phyloP scores from a whole-genome alignment of 2,329 filamentous ascomycete species.

The Cadophora luteo-olivacea region DNA sequence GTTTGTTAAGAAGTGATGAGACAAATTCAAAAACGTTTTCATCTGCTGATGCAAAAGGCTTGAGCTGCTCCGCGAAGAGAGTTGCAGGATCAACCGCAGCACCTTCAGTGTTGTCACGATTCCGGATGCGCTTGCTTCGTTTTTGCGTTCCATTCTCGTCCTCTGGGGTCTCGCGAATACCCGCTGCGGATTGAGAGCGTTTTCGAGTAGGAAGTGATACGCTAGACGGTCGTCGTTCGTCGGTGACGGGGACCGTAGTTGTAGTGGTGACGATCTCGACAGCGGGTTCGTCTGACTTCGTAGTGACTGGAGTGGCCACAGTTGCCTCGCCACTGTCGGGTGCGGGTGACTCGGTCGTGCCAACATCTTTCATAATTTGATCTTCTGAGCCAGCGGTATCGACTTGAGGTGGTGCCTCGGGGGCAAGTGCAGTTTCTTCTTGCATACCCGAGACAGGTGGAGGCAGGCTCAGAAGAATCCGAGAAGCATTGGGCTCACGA shows the following conservation, averaged over 20 bases:
- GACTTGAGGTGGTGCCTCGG: background rate
- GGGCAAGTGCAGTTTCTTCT: background rate
- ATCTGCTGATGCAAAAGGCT: constrained; percentile 44
- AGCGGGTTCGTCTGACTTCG: constrained; percentile 32
- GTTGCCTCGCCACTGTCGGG: constrained; percentile 32
- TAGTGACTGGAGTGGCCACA: constrained; percentile 27
- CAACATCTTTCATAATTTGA: constrained; percentile 39
- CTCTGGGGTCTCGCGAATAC: constrained; percentile 60
- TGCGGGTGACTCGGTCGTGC: constrained; percentile 36
- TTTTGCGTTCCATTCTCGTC: constrained; percentile 66
- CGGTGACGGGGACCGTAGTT: constrained; percentile 34
- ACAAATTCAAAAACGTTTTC: constrained; percentile 43
- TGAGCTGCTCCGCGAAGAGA: constrained; percentile 60
- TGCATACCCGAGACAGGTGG: constrained; percentile 16
- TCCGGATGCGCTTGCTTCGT: constrained; percentile 69
- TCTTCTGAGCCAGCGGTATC: constrained; percentile 27
- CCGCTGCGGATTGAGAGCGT: constrained; percentile 67
- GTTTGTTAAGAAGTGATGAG: constrained; percentile 37
- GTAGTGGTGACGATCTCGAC: constrained; percentile 34
- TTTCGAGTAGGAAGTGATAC: constrained; percentile 54
- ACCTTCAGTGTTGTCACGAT: constrained; percentile 59
- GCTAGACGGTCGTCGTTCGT: constrained; percentile 29
- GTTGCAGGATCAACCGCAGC: constrained; percentile 59
- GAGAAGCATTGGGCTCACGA: constrained; percentile 29
- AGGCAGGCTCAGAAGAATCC: constrained; percentile 37